These are phyloP conservation scores for Raffaelea arxii DNA, from an alignment of 2,329 filamentous ascomycete species.

Conservation along the genomic window DNA sequence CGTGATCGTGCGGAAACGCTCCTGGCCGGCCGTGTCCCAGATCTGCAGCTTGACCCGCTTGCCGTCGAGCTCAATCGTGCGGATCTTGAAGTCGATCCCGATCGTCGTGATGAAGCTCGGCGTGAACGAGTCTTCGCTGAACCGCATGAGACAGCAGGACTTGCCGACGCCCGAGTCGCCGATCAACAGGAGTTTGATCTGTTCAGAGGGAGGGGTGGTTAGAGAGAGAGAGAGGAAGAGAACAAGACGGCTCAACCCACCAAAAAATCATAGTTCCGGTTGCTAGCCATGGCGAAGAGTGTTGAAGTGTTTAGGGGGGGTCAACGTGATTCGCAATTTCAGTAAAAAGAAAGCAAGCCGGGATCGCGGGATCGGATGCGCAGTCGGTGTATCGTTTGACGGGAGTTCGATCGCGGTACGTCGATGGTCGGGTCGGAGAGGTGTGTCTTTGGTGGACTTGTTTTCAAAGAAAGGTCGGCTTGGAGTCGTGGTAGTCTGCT, in stretches of 20 bases:
- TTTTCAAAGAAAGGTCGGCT: no score
- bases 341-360: no score
- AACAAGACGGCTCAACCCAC: slow-evolving; percentile 32
- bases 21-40: slow-evolving; percentile 97
- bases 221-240: not conserved
- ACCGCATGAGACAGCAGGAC: slow-evolving; percentile 91
- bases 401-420: no score
- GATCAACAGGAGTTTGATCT: slow-evolving; percentile 97
- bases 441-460: no score
- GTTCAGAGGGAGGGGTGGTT: slow-evolving; percentile 8
- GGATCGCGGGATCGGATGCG: no score
- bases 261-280: slow-evolving; percentile 98
- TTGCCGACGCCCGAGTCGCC: slow-evolving; percentile 95
- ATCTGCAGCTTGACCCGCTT: slow-evolving; percentile 99
- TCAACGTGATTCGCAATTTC: no score
- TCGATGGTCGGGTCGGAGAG: no score
- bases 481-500: no score
- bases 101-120: slow-evolving; percentile 98
- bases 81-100: slow-evolving; percentile 99
- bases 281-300: slow-evolving; percentile 67
- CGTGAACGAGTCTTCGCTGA: slow-evolving; percentile 96
- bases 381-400: no score
- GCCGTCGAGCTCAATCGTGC: slow-evolving; percentile 96
- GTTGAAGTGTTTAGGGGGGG: no score
- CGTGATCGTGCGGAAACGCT: slow-evolving; percentile 97